Base-by-base conservation (phyloP, 1,284 basidiomycete genomes). In the Cutaneotrichosporon sp. region DNA sequence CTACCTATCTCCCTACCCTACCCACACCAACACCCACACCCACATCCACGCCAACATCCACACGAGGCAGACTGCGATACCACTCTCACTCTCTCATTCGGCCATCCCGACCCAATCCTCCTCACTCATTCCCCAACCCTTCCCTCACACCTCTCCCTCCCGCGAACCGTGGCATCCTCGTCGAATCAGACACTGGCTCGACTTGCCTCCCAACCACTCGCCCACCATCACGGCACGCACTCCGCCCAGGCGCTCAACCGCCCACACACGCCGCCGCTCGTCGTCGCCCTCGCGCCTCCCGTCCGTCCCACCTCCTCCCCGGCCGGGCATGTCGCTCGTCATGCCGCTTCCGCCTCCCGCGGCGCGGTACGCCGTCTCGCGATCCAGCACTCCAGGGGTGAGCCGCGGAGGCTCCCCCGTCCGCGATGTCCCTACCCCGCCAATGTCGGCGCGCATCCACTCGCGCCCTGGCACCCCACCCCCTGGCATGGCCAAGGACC, bases 401-500 rank as follows among this genome's bases (percentile, higher is more conserved):
- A 52, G 55, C 16, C 56, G 66, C 34, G 58, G 64, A 31, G 59
- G 46, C 22, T 46, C 42, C 42, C 42, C 42, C 18, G 16, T 18
- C 42, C 42, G 42, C 18, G 42, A 46, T n/a, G 59, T 42, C 34
- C 63, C 63, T 11, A 68, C 68, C 3, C 65, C 68, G 5, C 68
- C 68, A 1, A 46, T 63, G 14, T 65, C 63, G n/a, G 63, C 63
- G 14, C 65, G 68, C 40, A 46, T 69, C 40, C 68, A 66, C 47
- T 66, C 65, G 11, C 65, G 68, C 5, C 68, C 68, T 10, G 63
- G 58, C 4, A 66, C 68, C 2, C 68, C 68, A 18, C 68, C 68
- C 7, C 64, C 62, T 0, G 64, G 52, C 47, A 22, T 49, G 21
- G 49, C 30, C 22, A 53, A 62, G n/a, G 56, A 60, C 56, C 68